Base-by-base conservation (phyloP, 2,329 filamentous ascomycete genomes). In the Arthrobotrys sinensis region DNA sequence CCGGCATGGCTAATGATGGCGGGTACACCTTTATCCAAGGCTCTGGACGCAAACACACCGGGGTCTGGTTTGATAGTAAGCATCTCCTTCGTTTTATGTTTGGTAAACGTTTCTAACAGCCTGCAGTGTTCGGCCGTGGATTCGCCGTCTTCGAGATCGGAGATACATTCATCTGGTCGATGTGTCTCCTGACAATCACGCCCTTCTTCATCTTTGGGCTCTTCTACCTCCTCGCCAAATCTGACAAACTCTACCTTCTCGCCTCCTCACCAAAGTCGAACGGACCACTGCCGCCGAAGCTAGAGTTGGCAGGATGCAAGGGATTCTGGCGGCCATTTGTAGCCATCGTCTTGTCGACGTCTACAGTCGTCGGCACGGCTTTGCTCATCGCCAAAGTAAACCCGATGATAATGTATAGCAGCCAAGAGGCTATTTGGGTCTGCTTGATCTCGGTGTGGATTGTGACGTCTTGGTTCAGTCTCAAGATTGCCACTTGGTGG, bases 241-340 rank as follows among this genome's bases (percentile, higher is more conserved):
- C 87, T 7, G 93, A 94, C 84, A 97, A 93, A 85, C 93, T 94
- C 85, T 99, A 98, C 84, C 89, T 95, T 71, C 97, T 97, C 83
- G 73, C 73, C 32, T 77, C 73, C 4, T 77, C 73, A 2, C 73
- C 73, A n/a, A 66, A 62, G 10, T 88, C 92, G 3, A 88, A 90
- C 64, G 86, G 79, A 28, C 75, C 80, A 2, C 69, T 81, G 7
- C 72, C 64, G 6, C 67, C 80, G 8, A 81, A 79, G 24, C 80
- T 80, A 3, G 81, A 77, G 21, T 14, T 77, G 24, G 72, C 79
- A 75, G 95, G 94, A 1, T 91, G 91, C 87, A 91, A 91, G 81
- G 96, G 96, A 0, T 90, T 96, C 82, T 93, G 93, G 84, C 90
- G 95, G 38, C 96, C 93, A 80, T 94, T 94, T 0, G 85, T 97